Percentiles rank a stretch among this genome's conserved stretches.
Conservation (phyloP, 768 basidiomycete species). For the Collybia mongolica region DNA sequence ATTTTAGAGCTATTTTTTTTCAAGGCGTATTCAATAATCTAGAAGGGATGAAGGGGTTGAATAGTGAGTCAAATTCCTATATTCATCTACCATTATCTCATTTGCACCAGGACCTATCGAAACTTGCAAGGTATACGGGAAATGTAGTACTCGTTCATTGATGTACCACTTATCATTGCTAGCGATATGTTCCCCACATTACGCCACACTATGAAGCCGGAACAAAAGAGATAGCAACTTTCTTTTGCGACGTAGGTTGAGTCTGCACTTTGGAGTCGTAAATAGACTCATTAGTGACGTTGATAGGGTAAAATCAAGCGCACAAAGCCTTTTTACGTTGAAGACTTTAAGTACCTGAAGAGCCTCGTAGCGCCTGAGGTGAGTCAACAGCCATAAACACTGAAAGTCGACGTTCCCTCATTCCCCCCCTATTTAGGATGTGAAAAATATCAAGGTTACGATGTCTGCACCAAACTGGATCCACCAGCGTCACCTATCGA, state of each 20-base stretch:
- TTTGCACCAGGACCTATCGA: too few relatives aligned
- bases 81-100: not conserved
- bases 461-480: constrained; percentile 68
- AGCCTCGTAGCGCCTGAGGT: constrained; percentile 53
- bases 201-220: constrained; percentile 34
- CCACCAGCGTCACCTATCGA: constrained; percentile 59
- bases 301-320: constrained; percentile 56
- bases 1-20: constrained; percentile 47
- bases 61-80: not conserved
- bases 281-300: constrained; percentile 19
- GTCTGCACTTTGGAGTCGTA: constrained; percentile 19
- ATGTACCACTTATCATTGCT: not conserved
- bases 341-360: constrained; percentile 60
- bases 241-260: constrained; percentile 11
- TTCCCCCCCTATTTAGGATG: constrained; percentile 36
- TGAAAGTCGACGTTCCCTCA: not conserved
- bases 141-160: too few relatives aligned
- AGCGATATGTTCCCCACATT: constrained; percentile 45
- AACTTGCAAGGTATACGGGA: too few relatives aligned
- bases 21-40: constrained; percentile 68
- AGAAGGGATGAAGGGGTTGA: constrained; percentile 44
- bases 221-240: constrained; percentile 29
- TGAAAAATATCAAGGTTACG: constrained; percentile 64
- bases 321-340: constrained; percentile 55
- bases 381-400: not conserved